Percentiles rank a stretch among this genome's conserved stretches.
Evolutionary conservation across 345 rosid genomes (phyloP).

Genomic region (Litchi chinensis): DNA sequence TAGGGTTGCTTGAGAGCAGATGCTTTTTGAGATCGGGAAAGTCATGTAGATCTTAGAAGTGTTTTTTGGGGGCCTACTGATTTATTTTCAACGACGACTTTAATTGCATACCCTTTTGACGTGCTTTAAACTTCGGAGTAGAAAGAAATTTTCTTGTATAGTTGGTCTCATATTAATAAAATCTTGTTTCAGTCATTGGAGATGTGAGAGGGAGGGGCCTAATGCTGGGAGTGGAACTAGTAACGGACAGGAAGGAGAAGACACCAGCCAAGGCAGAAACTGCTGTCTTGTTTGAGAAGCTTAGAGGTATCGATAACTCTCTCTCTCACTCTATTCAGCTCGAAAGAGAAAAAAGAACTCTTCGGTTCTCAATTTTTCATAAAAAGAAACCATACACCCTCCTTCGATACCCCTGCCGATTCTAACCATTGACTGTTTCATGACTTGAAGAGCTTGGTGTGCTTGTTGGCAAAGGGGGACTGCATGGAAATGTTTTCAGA

Average conservation of each 20-base stretch:
- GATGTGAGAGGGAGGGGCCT: constrained; percentile 92
- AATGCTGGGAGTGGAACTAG: constrained; percentile 87
- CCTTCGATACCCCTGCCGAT: background rate
- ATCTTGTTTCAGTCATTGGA: constrained; percentile 66
- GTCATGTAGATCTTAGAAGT: background rate
- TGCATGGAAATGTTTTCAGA: constrained; percentile 86
- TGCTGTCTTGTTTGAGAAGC: constrained; percentile 72
- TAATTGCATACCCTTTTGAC: background rate
- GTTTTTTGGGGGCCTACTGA: background rate
- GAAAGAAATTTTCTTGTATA: background rate
- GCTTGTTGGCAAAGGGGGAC: constrained; percentile 79
- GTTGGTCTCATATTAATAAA: background rate
- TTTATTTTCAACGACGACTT: no score
- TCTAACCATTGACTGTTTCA: constrained; percentile 16
- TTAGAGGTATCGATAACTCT: constrained; percentile 53
- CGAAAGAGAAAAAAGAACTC: background rate
- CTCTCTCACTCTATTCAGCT: background rate
- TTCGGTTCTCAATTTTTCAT: background rate
- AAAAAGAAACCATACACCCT: background rate
- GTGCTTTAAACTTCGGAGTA: background rate
- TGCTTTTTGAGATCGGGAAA: no score
- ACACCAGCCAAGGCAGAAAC: constrained; percentile 92
- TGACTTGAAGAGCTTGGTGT: background rate
- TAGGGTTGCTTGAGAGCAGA: no score
- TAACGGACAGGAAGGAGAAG: constrained; percentile 73